These are phyloP conservation scores for Curvularia sp. DNA, from an alignment of 2,329 filamentous ascomycete species.

Conservation along the genomic window DNA sequence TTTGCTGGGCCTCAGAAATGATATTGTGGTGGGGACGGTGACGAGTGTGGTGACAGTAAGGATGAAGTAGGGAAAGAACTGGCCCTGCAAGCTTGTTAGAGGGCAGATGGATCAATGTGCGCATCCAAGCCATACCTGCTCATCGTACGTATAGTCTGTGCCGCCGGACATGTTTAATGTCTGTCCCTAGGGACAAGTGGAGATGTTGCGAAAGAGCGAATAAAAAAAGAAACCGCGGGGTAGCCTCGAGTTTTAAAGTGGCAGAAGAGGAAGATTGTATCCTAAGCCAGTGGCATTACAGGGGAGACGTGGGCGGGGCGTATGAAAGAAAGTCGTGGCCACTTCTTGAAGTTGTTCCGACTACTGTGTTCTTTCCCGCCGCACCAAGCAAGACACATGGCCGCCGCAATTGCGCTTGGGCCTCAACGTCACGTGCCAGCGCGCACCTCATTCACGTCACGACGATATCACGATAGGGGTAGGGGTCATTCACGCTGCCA, in stretches of 20 bases:
- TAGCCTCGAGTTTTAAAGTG: slow-evolving; percentile 25
- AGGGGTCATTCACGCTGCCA: background rate
- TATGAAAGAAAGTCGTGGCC: slow-evolving; percentile 40
- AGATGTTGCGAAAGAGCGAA: slow-evolving; percentile 26
- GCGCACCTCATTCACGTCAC: slow-evolving; percentile 21
- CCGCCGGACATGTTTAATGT: slow-evolving; percentile 46
- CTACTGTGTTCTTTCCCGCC: slow-evolving; percentile 40
- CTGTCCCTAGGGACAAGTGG: slow-evolving; percentile 28
- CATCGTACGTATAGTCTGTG: slow-evolving; percentile 97
- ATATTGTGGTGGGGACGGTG: slow-evolving; percentile 89
- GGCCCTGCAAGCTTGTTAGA: slow-evolving; percentile 64
- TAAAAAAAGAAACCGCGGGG: slow-evolving; percentile 24
- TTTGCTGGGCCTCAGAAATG: slow-evolving; percentile 79
- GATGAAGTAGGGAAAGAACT: slow-evolving; percentile 99
- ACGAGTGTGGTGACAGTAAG: slow-evolving; percentile 86
- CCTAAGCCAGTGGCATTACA: slow-evolving; percentile 32
- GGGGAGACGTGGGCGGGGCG: slow-evolving; percentile 23
- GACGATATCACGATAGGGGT: background rate
- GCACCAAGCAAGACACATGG: slow-evolving; percentile 24
- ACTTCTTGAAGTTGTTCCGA: slow-evolving; percentile 35
- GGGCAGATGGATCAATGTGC: background rate
- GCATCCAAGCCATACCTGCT: slow-evolving; percentile 66
- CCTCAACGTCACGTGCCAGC: slow-evolving; percentile 15
- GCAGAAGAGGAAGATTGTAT: slow-evolving; percentile 15
- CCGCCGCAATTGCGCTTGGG: slow-evolving; percentile 27